Base-by-base conservation (phyloP, 2,329 filamentous ascomycete species). In the Claviceps arundinis region DNA sequence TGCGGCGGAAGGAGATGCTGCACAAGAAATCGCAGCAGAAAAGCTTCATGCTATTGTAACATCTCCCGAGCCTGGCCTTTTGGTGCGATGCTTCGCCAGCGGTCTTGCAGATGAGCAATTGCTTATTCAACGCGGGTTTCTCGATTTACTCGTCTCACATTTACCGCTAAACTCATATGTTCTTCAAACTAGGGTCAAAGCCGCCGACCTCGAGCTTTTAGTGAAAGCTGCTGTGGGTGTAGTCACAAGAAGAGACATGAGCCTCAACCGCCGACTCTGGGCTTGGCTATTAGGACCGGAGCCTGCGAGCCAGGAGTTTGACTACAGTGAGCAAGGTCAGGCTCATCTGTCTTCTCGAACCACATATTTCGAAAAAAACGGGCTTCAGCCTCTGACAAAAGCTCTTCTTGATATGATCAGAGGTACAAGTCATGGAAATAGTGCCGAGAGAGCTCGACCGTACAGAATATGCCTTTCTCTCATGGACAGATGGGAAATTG, bases 401-500 rank as follows among this genome's bases (percentile, higher is more conserved):
- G 87, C 89, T 19, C 73, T 97, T 11, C 71, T 94, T 16, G 77
- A 80, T 47, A 86, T 95, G 82, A 84, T 97, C 55, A 76, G 78
- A 47, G 61, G 57, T 6, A 60, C 56, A 17, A 56, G 56, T n/a
- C 59, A 59, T 7, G 61, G 58, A 41, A 64, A 56, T 45, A 59
- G 60, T 14, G 70, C 74, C 17, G 88, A 94, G 61, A 78, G 83
- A 64, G 88, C 89, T 19, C 82, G 83, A 41, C 91, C 93, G 0
- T 96, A 95, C 63, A 83, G 90, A 52, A 88, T 97, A 56, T 94
- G 89, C 61, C 76, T 97, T 2, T 96, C 94, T 16, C 73, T 98
- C 50, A 97, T 98, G 93, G 93, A 98, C 68, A 83, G 90, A 54
- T 97, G 89, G 90, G 93, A 98, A 65, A 91, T 98, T 57, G 93